A percentile compares a stretch with the other conserved stretches of the same genome.
These are phyloP conservation scores for Primulina eburnea DNA, from an alignment of 257 asterid species.

Conservation along the genomic window DNA sequence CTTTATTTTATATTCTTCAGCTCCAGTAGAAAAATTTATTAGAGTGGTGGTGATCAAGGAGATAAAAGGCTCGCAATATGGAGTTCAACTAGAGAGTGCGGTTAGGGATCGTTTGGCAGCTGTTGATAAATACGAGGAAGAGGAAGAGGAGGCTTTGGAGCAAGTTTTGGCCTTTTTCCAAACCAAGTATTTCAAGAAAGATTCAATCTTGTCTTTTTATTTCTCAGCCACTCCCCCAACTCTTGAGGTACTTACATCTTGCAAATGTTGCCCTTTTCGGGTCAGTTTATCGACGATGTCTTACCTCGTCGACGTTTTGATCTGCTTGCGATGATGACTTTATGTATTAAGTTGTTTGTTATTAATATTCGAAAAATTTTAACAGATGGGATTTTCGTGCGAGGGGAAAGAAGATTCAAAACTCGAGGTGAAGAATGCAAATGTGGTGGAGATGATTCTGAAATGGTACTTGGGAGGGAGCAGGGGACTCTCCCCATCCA, in stretches of 20 bases:
- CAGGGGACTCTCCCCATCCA: constrained; percentile 58
- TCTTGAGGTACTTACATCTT: constrained; percentile 37
- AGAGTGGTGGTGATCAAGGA: constrained; percentile 90
- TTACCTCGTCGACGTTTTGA: too few species aligned
- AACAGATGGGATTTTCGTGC: constrained; percentile 48
- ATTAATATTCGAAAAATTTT: not conserved
- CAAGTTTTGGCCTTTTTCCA: constrained; percentile 59
- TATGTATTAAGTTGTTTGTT: not conserved
- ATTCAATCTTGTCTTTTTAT: constrained; percentile 50
- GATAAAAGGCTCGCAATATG: constrained; percentile 93
- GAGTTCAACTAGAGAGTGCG: constrained; percentile 69
- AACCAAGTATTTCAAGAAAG: constrained; percentile 61
- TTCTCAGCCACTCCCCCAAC: constrained; percentile 51
- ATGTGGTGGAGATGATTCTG: constrained; percentile 68
- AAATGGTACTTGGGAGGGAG: constrained; percentile 88
- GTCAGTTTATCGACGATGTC: too few species aligned
- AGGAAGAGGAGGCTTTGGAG: constrained; percentile 76
- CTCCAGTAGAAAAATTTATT: constrained; percentile 61
- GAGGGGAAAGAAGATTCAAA: constrained; percentile 65
- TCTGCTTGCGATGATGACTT: too few species aligned
- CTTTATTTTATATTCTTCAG: constrained; percentile 32
- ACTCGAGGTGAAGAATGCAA: constrained; percentile 65
- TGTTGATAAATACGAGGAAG: constrained; percentile 71
- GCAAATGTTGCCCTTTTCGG: too few species aligned
- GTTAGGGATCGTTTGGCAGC: constrained; percentile 81